Percentiles rank a stretch among this genome's conserved stretches.
phyloP scores from a whole-genome alignment of 495 filamentous ascomycete species.

The Mytilinidion resinicola region DNA sequence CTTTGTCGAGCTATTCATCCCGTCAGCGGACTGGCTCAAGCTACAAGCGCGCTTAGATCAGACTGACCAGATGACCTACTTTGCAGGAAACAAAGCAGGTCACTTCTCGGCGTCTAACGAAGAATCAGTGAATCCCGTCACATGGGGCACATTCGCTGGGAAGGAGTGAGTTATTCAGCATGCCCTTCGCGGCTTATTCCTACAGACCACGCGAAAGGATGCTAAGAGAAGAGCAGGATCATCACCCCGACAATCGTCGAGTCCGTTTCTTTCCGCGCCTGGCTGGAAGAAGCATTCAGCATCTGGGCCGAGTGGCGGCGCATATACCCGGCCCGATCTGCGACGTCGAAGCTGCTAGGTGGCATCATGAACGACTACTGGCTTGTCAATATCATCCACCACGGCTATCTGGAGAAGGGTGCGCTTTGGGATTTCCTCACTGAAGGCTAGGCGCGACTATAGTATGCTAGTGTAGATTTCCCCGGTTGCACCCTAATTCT shows the following conservation, averaged over 20 bases:
- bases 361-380: conserved; percentile 61
- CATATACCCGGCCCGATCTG: conserved; percentile 63
- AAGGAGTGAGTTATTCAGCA: conserved; percentile 54
- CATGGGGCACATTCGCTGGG: conserved; percentile 91
- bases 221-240: conserved; percentile 43
- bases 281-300: conserved; percentile 91
- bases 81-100: conserved; percentile 67
- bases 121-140: conserved; percentile 80
- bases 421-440: conserved; percentile 54
- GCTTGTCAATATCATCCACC: conserved; percentile 88
- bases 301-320: conserved; percentile 93
- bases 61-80: conserved; percentile 67
- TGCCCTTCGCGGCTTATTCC: background rate
- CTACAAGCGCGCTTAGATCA: conserved; percentile 56
- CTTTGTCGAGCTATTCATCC: conserved; percentile 93
- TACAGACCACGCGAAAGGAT: background rate
- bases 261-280: conserved; percentile 87
- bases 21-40: conserved; percentile 58
- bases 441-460: background rate
- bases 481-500: too few relatives aligned
- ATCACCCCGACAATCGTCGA: conserved; percentile 97
- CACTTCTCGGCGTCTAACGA: conserved; percentile 65
- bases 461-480: too few relatives aligned
- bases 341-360: conserved; percentile 64
- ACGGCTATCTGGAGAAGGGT: conserved; percentile 64